Percentiles rank a stretch among this genome's conserved stretches.
Evolutionary conservation across 352 stramenopile species (phyloP).

Genomic region (Blastocystis sp.): DNA sequence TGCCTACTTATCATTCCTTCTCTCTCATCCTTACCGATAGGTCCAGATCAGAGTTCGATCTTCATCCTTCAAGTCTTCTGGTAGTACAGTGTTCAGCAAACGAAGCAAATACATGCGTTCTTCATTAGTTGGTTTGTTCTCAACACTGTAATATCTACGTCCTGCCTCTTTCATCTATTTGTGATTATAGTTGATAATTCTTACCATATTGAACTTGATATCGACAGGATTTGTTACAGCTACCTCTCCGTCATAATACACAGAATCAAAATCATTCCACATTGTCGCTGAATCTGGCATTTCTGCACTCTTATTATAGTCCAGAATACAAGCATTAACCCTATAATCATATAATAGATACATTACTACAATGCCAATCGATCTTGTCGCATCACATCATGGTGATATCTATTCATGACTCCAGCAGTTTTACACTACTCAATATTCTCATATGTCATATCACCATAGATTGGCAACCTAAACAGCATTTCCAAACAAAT

Average conservation of each 20-base stretch:
- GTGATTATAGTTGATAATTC: too few relatives aligned
- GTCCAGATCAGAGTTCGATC: constrained; percentile 63
- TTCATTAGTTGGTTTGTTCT: constrained; percentile 46
- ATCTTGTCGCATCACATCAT: neutral
- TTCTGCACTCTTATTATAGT: neutral
- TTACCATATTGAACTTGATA: constrained; percentile 24
- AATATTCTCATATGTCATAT: neutral
- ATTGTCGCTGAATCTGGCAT: neutral
- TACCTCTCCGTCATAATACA: constrained; percentile 29
- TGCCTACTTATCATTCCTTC: neutral
- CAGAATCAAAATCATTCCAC: constrained; percentile 11
- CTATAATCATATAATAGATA: neutral
- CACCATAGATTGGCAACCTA: neutral
- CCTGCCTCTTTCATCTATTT: neutral
- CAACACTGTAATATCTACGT: constrained; percentile 6
- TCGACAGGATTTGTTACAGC: constrained; percentile 14
- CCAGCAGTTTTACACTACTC: neutral
- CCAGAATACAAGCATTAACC: constrained; percentile 23
- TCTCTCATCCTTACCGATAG: constrained; percentile 6
- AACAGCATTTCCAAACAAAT: constrained; percentile 58
- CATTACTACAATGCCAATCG: neutral
- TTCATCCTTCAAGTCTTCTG: constrained; percentile 31
- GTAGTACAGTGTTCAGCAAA: constrained; percentile 2
- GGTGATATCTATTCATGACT: constrained; percentile 9
- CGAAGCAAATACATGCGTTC: constrained; percentile 3